These are phyloP conservation scores for Lignosus rhinocerotis DNA, from an alignment of 1,284 basidiomycete species.

Conservation along the genomic window DNA sequence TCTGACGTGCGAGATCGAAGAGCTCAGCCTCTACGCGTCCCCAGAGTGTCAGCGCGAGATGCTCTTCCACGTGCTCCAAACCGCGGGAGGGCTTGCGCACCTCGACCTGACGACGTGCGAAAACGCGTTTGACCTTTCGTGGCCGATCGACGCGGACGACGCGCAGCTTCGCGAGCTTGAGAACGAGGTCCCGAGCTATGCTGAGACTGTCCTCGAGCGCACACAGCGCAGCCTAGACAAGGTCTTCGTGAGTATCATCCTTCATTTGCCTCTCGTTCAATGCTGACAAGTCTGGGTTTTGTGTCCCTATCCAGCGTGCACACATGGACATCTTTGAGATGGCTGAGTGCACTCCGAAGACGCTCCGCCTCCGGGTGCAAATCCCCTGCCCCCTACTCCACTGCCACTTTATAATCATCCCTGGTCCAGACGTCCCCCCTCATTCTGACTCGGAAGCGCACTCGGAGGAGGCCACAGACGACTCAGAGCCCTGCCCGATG, in stretches of 20 bases:
- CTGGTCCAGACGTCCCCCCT: not conserved
- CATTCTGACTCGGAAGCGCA: not conserved
- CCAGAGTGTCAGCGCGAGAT: not conserved
- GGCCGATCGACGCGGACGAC: not conserved
- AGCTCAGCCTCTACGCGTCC: not conserved
- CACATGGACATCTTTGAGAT: not conserved
- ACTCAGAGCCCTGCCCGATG: not conserved
- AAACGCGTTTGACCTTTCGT: not conserved
- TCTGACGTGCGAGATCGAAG: not conserved
- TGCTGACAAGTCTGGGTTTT: not conserved
- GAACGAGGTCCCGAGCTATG: not conserved
- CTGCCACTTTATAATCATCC: not conserved
- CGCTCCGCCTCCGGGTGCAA: not conserved
- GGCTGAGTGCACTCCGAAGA: not conserved
- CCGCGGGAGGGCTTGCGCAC: not conserved
- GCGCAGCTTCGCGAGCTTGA: not conserved
- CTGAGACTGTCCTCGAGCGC: not conserved
- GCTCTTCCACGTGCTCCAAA: not conserved
- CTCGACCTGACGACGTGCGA: not conserved
- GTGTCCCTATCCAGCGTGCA: not conserved
- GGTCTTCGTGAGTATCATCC: not conserved
- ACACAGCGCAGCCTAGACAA: not conserved
- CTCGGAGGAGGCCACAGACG: not conserved
- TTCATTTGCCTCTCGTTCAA: not conserved
- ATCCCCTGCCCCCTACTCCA: not conserved